Evolutionary conservation across 2,329 filamentous ascomycete species (phyloP), one percentile per base, ranked within the genome.

Genomic region (Lizonia empirigonia): DNA sequence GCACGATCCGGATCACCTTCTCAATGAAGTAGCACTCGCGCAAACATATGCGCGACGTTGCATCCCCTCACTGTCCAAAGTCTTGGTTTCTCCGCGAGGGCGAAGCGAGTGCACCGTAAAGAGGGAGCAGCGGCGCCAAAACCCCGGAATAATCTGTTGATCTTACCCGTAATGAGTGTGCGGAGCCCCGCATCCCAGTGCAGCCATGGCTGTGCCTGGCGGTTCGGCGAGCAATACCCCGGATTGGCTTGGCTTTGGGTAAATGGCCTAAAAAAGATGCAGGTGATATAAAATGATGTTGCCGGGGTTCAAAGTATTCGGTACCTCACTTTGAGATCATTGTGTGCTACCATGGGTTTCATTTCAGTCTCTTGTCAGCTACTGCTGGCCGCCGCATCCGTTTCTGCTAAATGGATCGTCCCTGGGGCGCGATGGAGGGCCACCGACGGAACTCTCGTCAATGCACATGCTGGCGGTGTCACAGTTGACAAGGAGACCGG

Each of bases 391-490:
- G 59, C 63, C n/a, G 54, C 58, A 15, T 55, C 55, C 36, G 59
- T 60, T 33, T 64, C 61, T 8, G 76, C 77, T 10, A 82, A 78
- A 64, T 86, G 82, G 69, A 86, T 86, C 38, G 82, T 85, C 2
- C 84, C 84, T 0, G 84, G 83, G 3, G 83, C 76, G 0, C 74
- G 82, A 64, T 87, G 84, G 84, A 76, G 71, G 15, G 84, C 85
- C 56, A 86, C 81, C 0, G 77, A 83, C 2, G 83, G 83, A 0
- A 78, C 81, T n/a, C 64, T 85, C 10, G 78, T 86, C 44, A 86
- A 84, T 44, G 83, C 83, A 1, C 84, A 87, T 62, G 84, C 84
- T 1, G 84, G 84, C 1, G 79, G 78, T 10, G 73, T 86, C 6
- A 78, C 78, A 0, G 64, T 81, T 0, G 82, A 85, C 32, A 68